Conservation (phyloP, 257 asterid genomes). For the Petunia secreta region DNA sequence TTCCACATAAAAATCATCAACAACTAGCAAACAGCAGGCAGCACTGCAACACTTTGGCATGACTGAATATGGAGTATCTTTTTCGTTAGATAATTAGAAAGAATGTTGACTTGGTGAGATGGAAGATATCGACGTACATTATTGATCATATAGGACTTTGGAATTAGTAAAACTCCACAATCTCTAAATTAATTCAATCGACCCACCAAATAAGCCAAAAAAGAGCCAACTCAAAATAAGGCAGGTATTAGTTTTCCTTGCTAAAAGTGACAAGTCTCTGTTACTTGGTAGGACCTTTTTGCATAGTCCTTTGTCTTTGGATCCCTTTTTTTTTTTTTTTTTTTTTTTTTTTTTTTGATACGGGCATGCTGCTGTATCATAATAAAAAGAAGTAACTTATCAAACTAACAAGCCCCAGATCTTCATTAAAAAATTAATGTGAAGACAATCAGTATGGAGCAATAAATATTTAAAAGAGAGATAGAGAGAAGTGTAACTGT, state of each 20-base stretch:
- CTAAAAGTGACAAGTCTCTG: not conserved
- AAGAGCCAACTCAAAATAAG: conserved; percentile 6
- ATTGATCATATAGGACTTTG: conserved; percentile 5
- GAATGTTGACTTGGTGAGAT: not conserved
- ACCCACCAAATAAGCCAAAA: conserved; percentile 6
- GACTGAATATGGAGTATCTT: conserved; percentile 2
- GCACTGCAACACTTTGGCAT: not conserved
- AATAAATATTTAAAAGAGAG: not conserved
- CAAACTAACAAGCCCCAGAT: not conserved
- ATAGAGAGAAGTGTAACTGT: not conserved
- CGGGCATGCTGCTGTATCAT: not conserved
- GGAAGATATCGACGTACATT: not conserved
- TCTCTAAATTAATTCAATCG: not conserved
- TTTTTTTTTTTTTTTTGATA: not conserved
- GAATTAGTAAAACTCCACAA: conserved; percentile 7
- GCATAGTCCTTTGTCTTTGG: not conserved
- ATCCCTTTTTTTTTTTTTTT: not conserved
- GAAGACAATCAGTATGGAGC: conserved; percentile 7
- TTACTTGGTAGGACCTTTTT: not conserved
- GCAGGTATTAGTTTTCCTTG: not conserved
- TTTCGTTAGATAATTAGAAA: conserved; percentile 7
- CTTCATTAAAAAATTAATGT: not conserved
- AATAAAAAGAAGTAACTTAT: not conserved
- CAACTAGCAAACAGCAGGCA: not conserved
- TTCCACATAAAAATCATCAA: too few species aligned